These are phyloP conservation scores for Coemansia asiatica DNA, from an alignment of 192 early-diverging fungal genomes.

Conservation along the genomic window DNA sequence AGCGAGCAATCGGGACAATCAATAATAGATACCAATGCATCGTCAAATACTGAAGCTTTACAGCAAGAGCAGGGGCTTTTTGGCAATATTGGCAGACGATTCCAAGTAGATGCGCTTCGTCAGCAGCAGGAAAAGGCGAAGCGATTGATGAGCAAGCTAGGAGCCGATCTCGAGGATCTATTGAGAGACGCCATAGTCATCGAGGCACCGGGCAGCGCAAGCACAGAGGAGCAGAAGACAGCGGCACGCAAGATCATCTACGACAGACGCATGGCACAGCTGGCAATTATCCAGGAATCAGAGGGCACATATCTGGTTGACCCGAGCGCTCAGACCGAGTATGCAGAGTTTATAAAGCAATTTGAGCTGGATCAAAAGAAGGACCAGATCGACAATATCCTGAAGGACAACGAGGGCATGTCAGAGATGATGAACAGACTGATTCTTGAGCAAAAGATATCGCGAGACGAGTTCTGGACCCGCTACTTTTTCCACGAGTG, in stretches of 20 bases:
- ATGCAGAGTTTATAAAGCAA: slow-evolving; percentile 15
- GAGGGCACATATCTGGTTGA: slow-evolving; percentile 38
- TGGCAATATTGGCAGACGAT: slow-evolving; percentile 19
- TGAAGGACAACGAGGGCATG: slow-evolving; percentile 17
- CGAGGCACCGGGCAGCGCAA: slow-evolving; percentile 36
- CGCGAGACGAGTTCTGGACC: slow-evolving; percentile 40
- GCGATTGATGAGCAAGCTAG: slow-evolving; percentile 32
- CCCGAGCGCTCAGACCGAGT: slow-evolving; percentile 15
- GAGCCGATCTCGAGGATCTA: slow-evolving; percentile 44
- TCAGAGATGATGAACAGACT: slow-evolving; percentile 20
- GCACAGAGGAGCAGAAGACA: slow-evolving; percentile 37
- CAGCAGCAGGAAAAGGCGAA: slow-evolving; percentile 34
- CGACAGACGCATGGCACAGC: slow-evolving; percentile 48
- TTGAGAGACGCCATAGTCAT: slow-evolving; percentile 52
- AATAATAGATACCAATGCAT: background rate
- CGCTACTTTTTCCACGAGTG: slow-evolving; percentile 48
- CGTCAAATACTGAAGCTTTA: background rate
- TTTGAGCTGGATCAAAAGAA: slow-evolving; percentile 10
- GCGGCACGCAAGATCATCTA: slow-evolving; percentile 48
- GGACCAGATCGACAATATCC: slow-evolving; percentile 12
- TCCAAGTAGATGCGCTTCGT: slow-evolving; percentile 27
- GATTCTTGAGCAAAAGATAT: slow-evolving; percentile 25
- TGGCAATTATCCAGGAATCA: slow-evolving; percentile 37
- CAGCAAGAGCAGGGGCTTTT: slow-evolving; percentile 8
- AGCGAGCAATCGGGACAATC: background rate